Base-by-base conservation (phyloP, 805 yeast genomes). In the Metschnikowia proteae region DNA sequence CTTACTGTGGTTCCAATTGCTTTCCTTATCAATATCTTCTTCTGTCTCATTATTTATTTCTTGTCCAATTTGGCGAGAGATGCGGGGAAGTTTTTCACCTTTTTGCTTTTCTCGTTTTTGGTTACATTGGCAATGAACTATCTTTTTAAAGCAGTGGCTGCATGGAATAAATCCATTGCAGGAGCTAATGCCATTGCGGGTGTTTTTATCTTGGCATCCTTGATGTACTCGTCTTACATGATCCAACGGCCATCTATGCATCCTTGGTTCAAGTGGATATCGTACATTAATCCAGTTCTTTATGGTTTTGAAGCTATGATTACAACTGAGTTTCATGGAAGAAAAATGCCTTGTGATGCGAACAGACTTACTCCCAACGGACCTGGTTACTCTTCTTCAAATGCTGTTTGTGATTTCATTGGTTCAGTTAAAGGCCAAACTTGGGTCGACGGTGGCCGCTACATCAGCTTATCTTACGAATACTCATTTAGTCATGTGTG, bases 101-200 rank as follows among this genome's bases (percentile, higher is more conserved):
- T 70, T 52, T 62, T 73, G 47, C 64, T 83, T 26, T 78, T 80
- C 51, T 57, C 76, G 48, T 65, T 73, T 40, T 63, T 77, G 49
- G 62, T 76, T 49, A 77, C 76, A 55, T 76, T 78, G 57, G 75
- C 81, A 60, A 78, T 80, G 70, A 74, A 80, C 1, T 70, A 74
- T 38, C 68, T 78, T 43, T 80, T 80, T 67, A 76, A 78, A 57
- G 71, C 79, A 22, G 74, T 77, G 55, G 83, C 83, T 43, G 71
- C 81, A 25, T 51, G 78, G 47, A 76, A 79, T 45, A 75, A 71
- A 46, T 78, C 77, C 52, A 79, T 80, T 64, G 74, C 78, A 23
- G 71, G 78, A 51, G 84, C 84, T 6, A 81, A 80, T 52, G 79
- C 82, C 31, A 55, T 78, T 58, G 82, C 82, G 59, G 66, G 80